Evolutionary conservation across 2,329 filamentous ascomycete genomes (phyloP), one percentile per base, ranked within the genome.

Genomic region (Fusarium neocosmosporiellum): DNA sequence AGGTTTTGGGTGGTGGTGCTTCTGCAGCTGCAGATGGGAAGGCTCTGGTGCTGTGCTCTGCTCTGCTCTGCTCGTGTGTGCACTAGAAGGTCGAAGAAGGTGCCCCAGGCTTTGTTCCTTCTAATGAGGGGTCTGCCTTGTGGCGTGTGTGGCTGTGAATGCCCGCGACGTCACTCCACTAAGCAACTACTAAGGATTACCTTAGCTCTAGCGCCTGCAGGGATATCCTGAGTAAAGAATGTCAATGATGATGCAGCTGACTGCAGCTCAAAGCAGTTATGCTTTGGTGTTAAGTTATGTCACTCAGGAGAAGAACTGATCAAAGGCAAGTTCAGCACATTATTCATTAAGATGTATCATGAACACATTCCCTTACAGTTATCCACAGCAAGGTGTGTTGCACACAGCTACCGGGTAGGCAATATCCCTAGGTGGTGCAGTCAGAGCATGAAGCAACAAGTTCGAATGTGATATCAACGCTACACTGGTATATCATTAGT

Each of bases 121-220:
- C 59, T 14, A n/a, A n/a, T 62, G 71, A 73, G 71, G 71, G 71
- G 71, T 73, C 70, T 60, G 59, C 57, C 62, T 63, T 71, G 63
- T 72, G 59, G 50, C 53, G 34, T 41, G 57, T 59, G 57, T 36
- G 54, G 54, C 31, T 36, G 33, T 59, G 46, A 31, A 20, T 50
- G 18, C 4, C 11, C 31, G 37, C 57, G 41, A 41, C 57, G 39
- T 59, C 57, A 46, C 57, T 41, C 20, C 46, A 31, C 46, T 29
- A 50, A 50, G 18, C 27, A 48, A 27, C 46, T 27, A n/a, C 46
- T 50, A 20, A 50, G 46, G 27, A 31, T 31, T 50, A 9, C 46
- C 27, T 31, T 31, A 43, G 16, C 46, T 31, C 46, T n/a, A 31
- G 46, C 46, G 18, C 24, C 7, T 50, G 18, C 46, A 50, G 46